Evolutionary conservation across 1,284 basidiomycete genomes (phyloP), one percentile per base, ranked within the genome.

Genomic region (Cutaneotrichosporon mucoides): DNA sequence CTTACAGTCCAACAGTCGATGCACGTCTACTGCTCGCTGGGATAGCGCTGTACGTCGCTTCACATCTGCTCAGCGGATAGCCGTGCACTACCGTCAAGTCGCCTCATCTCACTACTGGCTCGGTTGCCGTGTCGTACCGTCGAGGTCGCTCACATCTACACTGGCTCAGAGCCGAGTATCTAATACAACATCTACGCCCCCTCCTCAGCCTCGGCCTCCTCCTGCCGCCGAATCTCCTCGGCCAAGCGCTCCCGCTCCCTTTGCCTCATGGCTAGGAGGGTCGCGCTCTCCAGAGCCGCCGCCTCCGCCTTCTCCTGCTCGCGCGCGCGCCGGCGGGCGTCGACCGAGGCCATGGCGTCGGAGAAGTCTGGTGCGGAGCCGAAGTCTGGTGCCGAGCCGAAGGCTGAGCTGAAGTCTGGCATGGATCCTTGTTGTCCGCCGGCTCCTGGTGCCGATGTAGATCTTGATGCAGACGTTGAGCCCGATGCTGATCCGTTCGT

Each of bases 211-310:
- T 57, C 60, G 37, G 69, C 70, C 16, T 67, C 71, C 40, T 70
- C 76, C 54, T 77, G 74, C 48, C 73, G 60, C 41, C 72, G 38
- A 24, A 91, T 89, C 76, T 92, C 87, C 63, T 84, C 81, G 67
- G 89, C 90, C 35, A 92, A 70, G 48, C 86, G 80, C 59, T 72
- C 66, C 54, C 70, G 57, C 62, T 86, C 88, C 54, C 63, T 61
- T 71, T 92, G 88, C 37, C 90, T 82, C 76, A 92, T 82, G 6
- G 88, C 83, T 81, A 92, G 84, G 44, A 93, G 80, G 2, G 89
- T 92, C 56, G 90, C 75, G 12, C 87, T 86, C 76, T 92, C 90
- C 58, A 86, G 91, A 67, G 92, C 88, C 1, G 44, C 68, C 0
- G 84, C 85, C 16, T 66, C 64, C 12, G 64, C 61, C 44, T 43